These are phyloP conservation scores for Boletus patriciae DNA, from an alignment of 768 basidiomycete species.

Conservation along the genomic window DNA sequence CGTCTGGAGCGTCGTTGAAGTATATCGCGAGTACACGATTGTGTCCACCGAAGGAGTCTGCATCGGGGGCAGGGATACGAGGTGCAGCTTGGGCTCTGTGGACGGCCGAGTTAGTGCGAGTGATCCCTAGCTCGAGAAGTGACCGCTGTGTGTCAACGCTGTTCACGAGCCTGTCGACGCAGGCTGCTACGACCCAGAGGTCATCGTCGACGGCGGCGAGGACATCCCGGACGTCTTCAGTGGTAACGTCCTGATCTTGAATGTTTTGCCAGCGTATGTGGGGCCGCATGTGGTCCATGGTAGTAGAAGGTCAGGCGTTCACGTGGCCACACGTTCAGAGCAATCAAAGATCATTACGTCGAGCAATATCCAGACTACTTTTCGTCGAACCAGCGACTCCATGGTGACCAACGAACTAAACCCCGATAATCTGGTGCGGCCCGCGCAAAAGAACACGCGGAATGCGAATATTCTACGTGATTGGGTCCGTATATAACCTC, in stretches of 20 bases:
- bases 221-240: conserved; percentile 44
- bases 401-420: conserved; percentile 41
- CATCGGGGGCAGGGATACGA: conserved; percentile 22
- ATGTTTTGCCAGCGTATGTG: conserved; percentile 57
- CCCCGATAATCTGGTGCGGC: conserved; percentile 25
- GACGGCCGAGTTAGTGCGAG: conserved; percentile 53
- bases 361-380: conserved; percentile 30
- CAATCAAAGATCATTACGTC: neutral
- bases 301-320: neutral
- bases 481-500: conserved; percentile 14
- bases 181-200: conserved; percentile 77
- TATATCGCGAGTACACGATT: conserved; percentile 44
- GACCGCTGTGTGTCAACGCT: conserved; percentile 53
- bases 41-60: conserved; percentile 17
- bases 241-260: conserved; percentile 57
- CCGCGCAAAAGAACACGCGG: conserved; percentile 3
- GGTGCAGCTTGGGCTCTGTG: conserved; percentile 45
- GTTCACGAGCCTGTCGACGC: conserved; percentile 64
- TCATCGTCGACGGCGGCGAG: conserved; percentile 61
- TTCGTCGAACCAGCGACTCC: conserved; percentile 18
- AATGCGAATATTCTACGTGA: conserved; percentile 2
- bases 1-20: conserved; percentile 55
- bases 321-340: neutral
- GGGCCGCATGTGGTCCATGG: conserved; percentile 41
- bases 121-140: conserved; percentile 63